phyloP scores from a whole-genome alignment of 306 rosid species.

The Sicyos edulis region DNA sequence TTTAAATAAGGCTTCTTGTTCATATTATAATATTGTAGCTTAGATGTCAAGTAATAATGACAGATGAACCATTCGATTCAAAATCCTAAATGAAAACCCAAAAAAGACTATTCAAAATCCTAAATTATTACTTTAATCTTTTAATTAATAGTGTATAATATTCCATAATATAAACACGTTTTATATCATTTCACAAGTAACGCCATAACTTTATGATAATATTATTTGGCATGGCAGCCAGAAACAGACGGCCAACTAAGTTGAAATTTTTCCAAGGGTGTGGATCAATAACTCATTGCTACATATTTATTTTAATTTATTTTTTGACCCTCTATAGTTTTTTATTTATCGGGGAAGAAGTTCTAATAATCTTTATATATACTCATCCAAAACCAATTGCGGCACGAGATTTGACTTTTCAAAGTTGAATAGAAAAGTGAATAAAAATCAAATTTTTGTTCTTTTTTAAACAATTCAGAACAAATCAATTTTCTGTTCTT shows the following conservation, averaged over 20 bases:
- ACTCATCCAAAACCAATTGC: not conserved
- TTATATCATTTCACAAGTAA: not conserved
- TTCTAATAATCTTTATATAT: not conserved
- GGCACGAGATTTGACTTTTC: conserved; percentile 5
- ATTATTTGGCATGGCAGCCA: not conserved
- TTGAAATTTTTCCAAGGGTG: not conserved
- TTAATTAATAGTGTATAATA: not conserved
- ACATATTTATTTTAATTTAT: too few species aligned
- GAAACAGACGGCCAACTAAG: not conserved
- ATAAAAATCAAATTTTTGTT: not conserved
- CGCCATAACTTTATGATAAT: not conserved
- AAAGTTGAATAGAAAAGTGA: not conserved
- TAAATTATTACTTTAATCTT: not conserved
- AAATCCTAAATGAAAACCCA: too few species aligned
- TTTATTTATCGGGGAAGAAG: not conserved
- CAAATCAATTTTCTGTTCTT: too few species aligned
- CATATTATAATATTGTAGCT: too few species aligned
- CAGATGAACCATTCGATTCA: too few species aligned
- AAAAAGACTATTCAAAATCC: too few species aligned
- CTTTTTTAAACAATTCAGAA: too few species aligned
- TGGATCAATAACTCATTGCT: not conserved
- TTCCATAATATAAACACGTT: not conserved
- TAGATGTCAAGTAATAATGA: too few species aligned
- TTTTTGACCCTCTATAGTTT: too few species aligned
- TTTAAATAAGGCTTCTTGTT: too few species aligned